Evolutionary conservation across 2,329 filamentous ascomycete species (phyloP).

Genomic region (Davidsoniella eucalypti): DNA sequence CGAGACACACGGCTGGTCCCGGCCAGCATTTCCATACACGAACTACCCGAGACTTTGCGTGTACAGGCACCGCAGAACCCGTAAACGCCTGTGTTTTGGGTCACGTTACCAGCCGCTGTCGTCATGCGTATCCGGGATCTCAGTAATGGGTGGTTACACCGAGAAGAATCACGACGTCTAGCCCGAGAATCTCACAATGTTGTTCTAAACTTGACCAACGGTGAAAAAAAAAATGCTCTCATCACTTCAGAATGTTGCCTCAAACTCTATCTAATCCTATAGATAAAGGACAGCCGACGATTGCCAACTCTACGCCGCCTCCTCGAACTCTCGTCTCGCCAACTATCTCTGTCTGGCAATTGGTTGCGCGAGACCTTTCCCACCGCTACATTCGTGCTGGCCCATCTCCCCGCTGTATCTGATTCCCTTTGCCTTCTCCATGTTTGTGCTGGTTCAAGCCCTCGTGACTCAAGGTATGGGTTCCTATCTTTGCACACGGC

Average conservation of each 20-base stretch:
- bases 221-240: not conserved
- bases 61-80: slow-evolving; percentile 35
- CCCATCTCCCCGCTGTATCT: slow-evolving; percentile 49
- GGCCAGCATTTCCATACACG: slow-evolving; percentile 48
- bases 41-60: slow-evolving; percentile 46
- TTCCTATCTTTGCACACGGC: slow-evolving; percentile 53
- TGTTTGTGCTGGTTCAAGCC: slow-evolving; percentile 60
- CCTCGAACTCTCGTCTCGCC: slow-evolving; percentile 36
- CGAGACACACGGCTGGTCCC: slow-evolving; percentile 47
- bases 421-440: slow-evolving; percentile 54
- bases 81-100: slow-evolving; percentile 45
- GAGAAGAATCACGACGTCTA: slow-evolving; percentile 45
- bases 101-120: slow-evolving; percentile 51
- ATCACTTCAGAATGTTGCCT: not conserved
- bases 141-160: slow-evolving; percentile 43
- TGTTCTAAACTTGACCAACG: not conserved
- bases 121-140: slow-evolving; percentile 56
- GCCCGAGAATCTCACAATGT: slow-evolving; percentile 34
- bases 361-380: slow-evolving; percentile 58
- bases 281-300: not conserved
- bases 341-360: slow-evolving; percentile 28
- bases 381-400: slow-evolving; percentile 46
- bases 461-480: slow-evolving; percentile 61
- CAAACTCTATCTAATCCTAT: slow-evolving; percentile 9
- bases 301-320: not conserved